Conservation (phyloP, 1,139 yeast genomes). For the Pichia sp. region DNA sequence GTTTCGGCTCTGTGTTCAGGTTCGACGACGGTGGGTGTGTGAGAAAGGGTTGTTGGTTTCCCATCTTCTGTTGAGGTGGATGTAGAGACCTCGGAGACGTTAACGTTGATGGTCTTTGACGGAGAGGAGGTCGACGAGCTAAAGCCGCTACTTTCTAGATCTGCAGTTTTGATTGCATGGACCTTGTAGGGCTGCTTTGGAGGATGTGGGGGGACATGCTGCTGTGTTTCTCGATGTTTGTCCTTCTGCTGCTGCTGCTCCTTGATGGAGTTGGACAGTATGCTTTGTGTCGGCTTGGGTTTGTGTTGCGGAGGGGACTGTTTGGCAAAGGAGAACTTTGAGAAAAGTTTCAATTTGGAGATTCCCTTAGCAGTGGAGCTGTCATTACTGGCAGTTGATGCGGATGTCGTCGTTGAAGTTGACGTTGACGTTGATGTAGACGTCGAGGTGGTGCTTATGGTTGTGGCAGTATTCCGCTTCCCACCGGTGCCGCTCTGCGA, state of each 20-base stretch:
- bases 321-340: slow-evolving; percentile 25
- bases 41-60: not conserved
- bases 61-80: not conserved
- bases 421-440: not conserved
- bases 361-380: not conserved
- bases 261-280: slow-evolving; percentile 22
- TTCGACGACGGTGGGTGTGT: not conserved
- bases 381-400: not conserved
- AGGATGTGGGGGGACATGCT: too few relatives aligned
- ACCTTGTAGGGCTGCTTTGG: not conserved
- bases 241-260: slow-evolving; percentile 9
- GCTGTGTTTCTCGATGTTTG: not conserved
- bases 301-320: slow-evolving; percentile 16
- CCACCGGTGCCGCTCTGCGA: not conserved
- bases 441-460: not conserved
- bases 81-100: not conserved
- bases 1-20: not conserved
- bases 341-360: slow-evolving; percentile 16
- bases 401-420: too few relatives aligned
- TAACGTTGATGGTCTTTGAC: not conserved
- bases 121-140: not conserved
- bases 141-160: too few relatives aligned
- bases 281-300: slow-evolving; percentile 17
- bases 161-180: too few relatives aligned
- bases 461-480: not conserved